Base-by-base conservation (phyloP, 441 rosid species). In the Gossypium schwendimanii region DNA sequence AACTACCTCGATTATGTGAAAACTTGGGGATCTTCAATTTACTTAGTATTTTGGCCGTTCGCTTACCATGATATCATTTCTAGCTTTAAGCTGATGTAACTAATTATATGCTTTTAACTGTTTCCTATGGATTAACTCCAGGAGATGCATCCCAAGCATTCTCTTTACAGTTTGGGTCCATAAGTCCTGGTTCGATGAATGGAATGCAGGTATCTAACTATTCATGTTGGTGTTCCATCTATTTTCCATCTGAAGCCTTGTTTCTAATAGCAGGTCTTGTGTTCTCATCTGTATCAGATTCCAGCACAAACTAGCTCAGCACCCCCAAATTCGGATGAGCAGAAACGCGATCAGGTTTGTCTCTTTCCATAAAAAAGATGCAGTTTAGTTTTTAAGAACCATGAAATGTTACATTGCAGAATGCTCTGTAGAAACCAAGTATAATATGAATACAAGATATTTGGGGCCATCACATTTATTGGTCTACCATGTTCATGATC, bases 231-330 rank as follows among this genome's bases (percentile, higher is more conserved):
- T 64, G 0, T 53, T 63, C 20, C 63, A 41, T 52, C 36, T 3
- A 68, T 49, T 14, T 21, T 0, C 39, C 21, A 17, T 60, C 61
- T 10, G 14, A 7, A 59, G 21, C 39, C 24, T 73, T 14, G 67
- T 73, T 49, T 11, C 72, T 28, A 39, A 61, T 49, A 15, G 66
- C 72, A 65, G 28, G 81, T 73, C 31, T 60, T 79, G 72, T 78
- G 50, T 75, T 52, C 73, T 76, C 33, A 23, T 64, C 60, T 71
- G 21, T 67, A 76, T 73, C 79, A 96, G 99, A 84, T 93, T 86
- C 99, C 97, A 53, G 96, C 98, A 66, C 92, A 97, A 73, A 96
- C 98, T 60, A 90, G 87, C 86, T 96, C 98, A 66, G 98, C 97
- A 68, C 99, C 99, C 75, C 98, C 97, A 14, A 91, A 93, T 83